A percentile compares a stretch with the other conserved stretches of the same genome.
phyloP scores from a whole-genome alignment of 2,329 filamentous ascomycete genomes.

The Fusarium aywerte region DNA sequence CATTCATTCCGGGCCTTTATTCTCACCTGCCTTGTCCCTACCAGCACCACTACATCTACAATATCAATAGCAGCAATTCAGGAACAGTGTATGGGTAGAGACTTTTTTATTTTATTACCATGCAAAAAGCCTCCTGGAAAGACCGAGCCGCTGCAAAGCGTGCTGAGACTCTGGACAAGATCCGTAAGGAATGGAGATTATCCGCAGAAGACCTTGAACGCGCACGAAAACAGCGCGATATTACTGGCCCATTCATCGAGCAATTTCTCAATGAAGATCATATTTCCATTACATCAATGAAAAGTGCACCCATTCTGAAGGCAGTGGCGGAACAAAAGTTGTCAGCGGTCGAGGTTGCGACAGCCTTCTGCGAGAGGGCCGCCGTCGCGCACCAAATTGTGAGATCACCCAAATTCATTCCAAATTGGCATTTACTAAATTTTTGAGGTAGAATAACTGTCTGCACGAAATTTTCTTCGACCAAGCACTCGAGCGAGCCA shows the following conservation, averaged over 20 bases:
- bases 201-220: conserved; percentile 17
- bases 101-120: not conserved
- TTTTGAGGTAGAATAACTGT: conserved; percentile 12
- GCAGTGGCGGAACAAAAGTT: not conserved
- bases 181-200: conserved; percentile 39
- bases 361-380: conserved; percentile 62
- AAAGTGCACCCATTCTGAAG: conserved; percentile 13
- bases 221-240: conserved; percentile 15
- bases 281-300: conserved; percentile 13
- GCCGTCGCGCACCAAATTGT: conserved; percentile 66
- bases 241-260: conserved; percentile 38
- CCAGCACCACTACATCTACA: not conserved
- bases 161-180: conserved; percentile 25
- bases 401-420: not conserved
- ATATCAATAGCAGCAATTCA: not conserved
- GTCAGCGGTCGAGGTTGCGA: conserved; percentile 56
- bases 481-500: conserved; percentile 27
- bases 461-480: conserved; percentile 39
- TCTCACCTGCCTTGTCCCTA: not conserved
- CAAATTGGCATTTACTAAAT: not conserved
- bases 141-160: conserved; percentile 35
- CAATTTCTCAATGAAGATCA: conserved; percentile 19
- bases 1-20: not conserved
- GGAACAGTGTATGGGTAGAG: fast-evolving
- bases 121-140: conserved; percentile 25